phyloP scores from a whole-genome alignment of 176 grass and related monocot genomes.

The Zoysia pacifica region DNA sequence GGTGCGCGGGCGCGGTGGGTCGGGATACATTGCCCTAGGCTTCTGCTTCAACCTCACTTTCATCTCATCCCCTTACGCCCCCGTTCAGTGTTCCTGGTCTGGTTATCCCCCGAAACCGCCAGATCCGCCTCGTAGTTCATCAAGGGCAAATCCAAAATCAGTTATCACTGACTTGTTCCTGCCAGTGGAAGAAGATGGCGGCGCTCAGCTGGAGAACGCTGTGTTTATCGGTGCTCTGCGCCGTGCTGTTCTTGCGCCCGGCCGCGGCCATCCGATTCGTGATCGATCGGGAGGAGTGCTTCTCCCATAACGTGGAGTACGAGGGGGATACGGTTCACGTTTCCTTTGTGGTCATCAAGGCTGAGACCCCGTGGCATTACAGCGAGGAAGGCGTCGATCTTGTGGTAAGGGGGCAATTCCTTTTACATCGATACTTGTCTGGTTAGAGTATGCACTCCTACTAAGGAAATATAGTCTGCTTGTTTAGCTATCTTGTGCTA shows the following conservation, averaged over 20 bases:
- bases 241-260: constrained; percentile 26
- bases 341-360: constrained; percentile 96
- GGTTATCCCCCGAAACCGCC: not conserved
- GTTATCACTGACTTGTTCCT: not conserved
- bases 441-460: too few relatives aligned
- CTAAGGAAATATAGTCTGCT: too few relatives aligned
- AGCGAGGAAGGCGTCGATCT: constrained; percentile 91
- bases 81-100: not conserved
- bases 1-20: too few relatives aligned
- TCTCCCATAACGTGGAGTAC: constrained; percentile 86
- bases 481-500: not conserved
- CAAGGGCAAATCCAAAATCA: too few relatives aligned
- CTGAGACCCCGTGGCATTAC: constrained; percentile 94
- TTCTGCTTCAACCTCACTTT: too few relatives aligned
- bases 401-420: constrained; percentile 58
- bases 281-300: constrained; percentile 96
- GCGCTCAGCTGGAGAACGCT: constrained; percentile 35
- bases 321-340: constrained; percentile 90
- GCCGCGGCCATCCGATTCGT: constrained; percentile 82
- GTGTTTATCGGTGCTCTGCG: constrained; percentile 42
- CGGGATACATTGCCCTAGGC: too few relatives aligned
- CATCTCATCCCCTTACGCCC: not conserved
- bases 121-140: not conserved
- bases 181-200: constrained; percentile 29
- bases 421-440: too few relatives aligned